Evolutionary conservation across 129 eudicot species (phyloP), one percentile per base, ranked within the genome.

Genomic region (Flaveria linearis): DNA sequence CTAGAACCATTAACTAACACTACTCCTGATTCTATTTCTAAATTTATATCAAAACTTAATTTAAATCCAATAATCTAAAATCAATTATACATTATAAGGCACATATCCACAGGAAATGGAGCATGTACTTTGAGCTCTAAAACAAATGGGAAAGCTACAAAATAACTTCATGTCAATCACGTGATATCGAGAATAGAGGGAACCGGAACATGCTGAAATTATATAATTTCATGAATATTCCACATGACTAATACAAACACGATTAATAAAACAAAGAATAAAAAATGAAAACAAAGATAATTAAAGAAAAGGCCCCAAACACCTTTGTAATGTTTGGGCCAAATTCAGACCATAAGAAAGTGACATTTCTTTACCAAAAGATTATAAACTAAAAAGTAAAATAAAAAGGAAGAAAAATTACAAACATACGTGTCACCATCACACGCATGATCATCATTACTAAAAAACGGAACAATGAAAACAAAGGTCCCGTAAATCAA

Each of bases 111-210:
- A 68, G n/a, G 28, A 36, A 46, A 79, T 55, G 76, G 70, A 61
- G 73, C 33, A 67, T 42, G 79, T 56, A 28, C 65, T 58, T 36
- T 50, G 50, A 80, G 26, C 41, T 72, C 76, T 43, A 76, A 81
- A 86, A 85, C 86, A 88, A 83, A 72, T 65, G 70, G 76, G 80
- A 86, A 87, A 77, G 74, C 81, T 84, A 87, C 96, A 89, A 88
- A 88, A 84, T 46, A 56, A 75, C 53, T 76, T 73, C 78, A 47
- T 78, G 71, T 82, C 91, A 81, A 66, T 77, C 96, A 89, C 90
- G 85, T 92, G 92, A 90, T 69, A 81, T 25, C 65, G 55, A 84
- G 70, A 78, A 56, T 60, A 45, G 79, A 58, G 42, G 69, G 76
- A 63, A 63, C 69, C 69, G 13, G 28, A 71, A 84, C 76, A 73